These are phyloP conservation scores for Cyanidioschyzon merolae DNA, from an alignment of 23 red algal genomes.

Conservation along the genomic window DNA sequence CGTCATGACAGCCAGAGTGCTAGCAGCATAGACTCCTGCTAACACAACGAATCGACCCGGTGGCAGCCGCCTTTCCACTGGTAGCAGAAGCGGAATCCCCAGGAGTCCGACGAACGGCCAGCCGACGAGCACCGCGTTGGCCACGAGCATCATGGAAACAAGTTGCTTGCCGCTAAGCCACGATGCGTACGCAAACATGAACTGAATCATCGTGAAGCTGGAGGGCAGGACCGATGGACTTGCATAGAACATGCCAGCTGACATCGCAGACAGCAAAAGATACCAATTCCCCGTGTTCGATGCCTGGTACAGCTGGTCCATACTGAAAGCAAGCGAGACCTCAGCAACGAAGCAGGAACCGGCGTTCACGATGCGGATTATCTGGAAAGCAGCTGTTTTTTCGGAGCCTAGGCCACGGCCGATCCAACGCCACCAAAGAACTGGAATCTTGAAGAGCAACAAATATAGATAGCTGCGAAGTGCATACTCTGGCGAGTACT, in stretches of 20 bases:
- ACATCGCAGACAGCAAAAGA: constrained; percentile 35
- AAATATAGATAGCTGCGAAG: constrained; percentile 77
- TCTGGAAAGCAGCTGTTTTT: constrained; percentile 35
- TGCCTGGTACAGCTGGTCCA: constrained; percentile 21
- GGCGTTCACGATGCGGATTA: constrained; percentile 19
- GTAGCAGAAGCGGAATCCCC: constrained; percentile 48
- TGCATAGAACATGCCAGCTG: constrained; percentile 59
- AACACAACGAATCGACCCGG: constrained; percentile 16
- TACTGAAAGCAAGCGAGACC: constrained; percentile 21
- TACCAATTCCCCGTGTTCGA: constrained; percentile 1
- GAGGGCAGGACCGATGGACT: constrained; percentile 55
- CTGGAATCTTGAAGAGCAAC: constrained; percentile 18
- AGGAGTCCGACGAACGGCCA: constrained; percentile 70
- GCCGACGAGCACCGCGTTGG: constrained; percentile 51
- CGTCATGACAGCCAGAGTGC: not conserved
- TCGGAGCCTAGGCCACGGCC: not conserved
- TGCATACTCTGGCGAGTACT: constrained; percentile 62
- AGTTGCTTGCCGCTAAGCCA: constrained; percentile 36
- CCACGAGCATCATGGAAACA: constrained; percentile 30
- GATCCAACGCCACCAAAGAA: not conserved
- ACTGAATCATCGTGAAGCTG: constrained; percentile 62
- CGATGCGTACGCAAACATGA: constrained; percentile 26
- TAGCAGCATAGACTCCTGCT: not conserved
- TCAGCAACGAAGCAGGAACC: constrained; percentile 33
- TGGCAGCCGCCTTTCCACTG: not conserved